These are phyloP conservation scores for Erodium trifolium DNA, from an alignment of 441 rosid species.

Conservation along the genomic window DNA sequence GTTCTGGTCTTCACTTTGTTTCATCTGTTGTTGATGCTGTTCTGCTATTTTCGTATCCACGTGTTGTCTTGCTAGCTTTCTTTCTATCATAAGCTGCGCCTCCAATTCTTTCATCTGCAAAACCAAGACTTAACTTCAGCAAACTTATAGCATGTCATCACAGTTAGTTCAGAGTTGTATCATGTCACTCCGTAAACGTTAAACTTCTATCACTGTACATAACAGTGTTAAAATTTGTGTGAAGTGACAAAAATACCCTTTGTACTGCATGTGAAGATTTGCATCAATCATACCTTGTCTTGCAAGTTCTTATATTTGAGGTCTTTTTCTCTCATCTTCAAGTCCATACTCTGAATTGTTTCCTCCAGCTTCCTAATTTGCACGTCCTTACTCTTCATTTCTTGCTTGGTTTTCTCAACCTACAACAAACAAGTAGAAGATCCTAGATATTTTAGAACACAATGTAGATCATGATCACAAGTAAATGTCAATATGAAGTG, in stretches of 20 bases:
- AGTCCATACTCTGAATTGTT: slow-evolving; percentile 49
- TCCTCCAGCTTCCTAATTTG: slow-evolving; percentile 88
- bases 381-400: slow-evolving; percentile 71
- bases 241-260: too few relatives aligned
- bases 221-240: too few relatives aligned
- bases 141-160: too few relatives aligned
- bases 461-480: background rate
- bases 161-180: too few relatives aligned
- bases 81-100: slow-evolving; percentile 76
- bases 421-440: slow-evolving; percentile 16
- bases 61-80: slow-evolving; percentile 92
- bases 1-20: slow-evolving; percentile 52
- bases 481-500: background rate
- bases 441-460: slow-evolving; percentile 2
- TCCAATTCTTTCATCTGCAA: slow-evolving; percentile 81
- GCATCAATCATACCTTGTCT: slow-evolving; percentile 55
- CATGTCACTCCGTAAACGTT: too few relatives aligned
- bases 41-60: slow-evolving; percentile 84
- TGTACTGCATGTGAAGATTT: too few relatives aligned
- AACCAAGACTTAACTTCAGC: background rate
- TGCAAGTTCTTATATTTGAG: slow-evolving; percentile 63
- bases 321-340: slow-evolving; percentile 76
- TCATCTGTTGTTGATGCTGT: slow-evolving; percentile 30
- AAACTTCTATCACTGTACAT: too few relatives aligned
- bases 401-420: slow-evolving; percentile 84